A percentile compares a stretch with the other conserved stretches of the same genome.
phyloP scores from a whole-genome alignment of 169 alveolate genomes.

The Eimeria tenella region DNA sequence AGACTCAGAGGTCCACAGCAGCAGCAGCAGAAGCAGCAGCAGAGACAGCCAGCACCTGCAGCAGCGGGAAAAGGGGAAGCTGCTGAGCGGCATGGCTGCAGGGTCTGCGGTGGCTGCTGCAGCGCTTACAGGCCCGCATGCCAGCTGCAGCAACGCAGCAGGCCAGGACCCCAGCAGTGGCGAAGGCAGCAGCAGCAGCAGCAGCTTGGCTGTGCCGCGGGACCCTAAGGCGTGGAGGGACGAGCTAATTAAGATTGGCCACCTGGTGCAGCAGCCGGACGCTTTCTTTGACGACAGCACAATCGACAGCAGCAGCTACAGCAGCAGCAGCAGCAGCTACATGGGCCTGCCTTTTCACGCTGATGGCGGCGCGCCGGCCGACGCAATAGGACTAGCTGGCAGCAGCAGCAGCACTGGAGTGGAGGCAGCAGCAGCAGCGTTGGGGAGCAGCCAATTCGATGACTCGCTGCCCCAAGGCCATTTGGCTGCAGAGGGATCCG shows the following conservation, averaged over 20 bases:
- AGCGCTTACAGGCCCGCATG: neutral
- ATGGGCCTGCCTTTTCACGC: neutral
- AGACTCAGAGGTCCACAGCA: neutral
- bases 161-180: neutral
- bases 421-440: conserved; percentile 2
- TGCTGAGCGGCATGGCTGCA: neutral
- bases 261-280: conserved; percentile 7
- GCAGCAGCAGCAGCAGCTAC: conserved; percentile 36
- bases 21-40: neutral
- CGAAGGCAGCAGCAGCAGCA: conserved; percentile 18
- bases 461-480: neutral
- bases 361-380: neutral
- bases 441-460: neutral
- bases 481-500: neutral
- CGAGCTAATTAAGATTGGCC: conserved; percentile 19
- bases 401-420: conserved; percentile 4
- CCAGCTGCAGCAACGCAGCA: neutral
- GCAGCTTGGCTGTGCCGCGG: conserved; percentile 5
- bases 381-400: neutral
- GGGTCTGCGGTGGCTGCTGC: neutral
- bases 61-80: neutral
- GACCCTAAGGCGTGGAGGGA: conserved; percentile 26
- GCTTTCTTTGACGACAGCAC: neutral
- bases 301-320: conserved; percentile 36
- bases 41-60: neutral